These are phyloP conservation scores for Cupressus sempervirens DNA, from an alignment of 75 land plant species.

Conservation along the genomic window DNA sequence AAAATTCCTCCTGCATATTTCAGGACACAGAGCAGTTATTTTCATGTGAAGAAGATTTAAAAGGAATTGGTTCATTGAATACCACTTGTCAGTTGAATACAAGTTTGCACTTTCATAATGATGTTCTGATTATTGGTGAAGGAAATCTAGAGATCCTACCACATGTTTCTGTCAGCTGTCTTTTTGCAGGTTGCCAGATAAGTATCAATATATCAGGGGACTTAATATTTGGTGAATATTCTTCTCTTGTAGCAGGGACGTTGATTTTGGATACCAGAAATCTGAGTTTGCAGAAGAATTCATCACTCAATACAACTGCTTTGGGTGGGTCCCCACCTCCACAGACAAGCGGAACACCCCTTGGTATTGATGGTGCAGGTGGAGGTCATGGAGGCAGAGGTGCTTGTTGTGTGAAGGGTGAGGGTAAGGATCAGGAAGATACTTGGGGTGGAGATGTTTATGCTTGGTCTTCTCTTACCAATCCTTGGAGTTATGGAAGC, in stretches of 20 bases:
- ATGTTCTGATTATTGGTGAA: conserved; percentile 46
- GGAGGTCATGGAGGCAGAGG: conserved; percentile 98
- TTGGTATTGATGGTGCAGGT: conserved; percentile 78
- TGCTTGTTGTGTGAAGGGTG: conserved; percentile 63
- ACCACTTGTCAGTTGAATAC: conserved; percentile 51
- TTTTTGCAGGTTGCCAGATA: conserved; percentile 58
- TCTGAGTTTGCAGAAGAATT: conserved; percentile 37
- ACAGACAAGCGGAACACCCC: conserved; percentile 90
- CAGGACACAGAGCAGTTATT: background rate
- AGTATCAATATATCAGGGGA: conserved; percentile 61
- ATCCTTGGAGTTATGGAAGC: conserved; percentile 92
- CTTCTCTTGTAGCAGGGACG: conserved; percentile 63
- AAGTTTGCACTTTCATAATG: conserved; percentile 39
- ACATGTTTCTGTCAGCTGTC: conserved; percentile 52
- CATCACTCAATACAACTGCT: conserved; percentile 56
- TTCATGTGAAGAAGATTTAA: conserved; percentile 63
- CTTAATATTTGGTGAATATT: conserved; percentile 42
- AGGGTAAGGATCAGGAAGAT: conserved; percentile 49
- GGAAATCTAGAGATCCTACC: conserved; percentile 67
- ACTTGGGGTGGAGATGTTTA: conserved; percentile 96
- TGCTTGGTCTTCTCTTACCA: conserved; percentile 71
- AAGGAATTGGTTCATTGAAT: conserved; percentile 78
- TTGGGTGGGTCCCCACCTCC: conserved; percentile 85
- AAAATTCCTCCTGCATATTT: conserved; percentile 5
- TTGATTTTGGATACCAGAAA: conserved; percentile 46